Evolutionary conservation across 345 rosid species (phyloP).

Genomic region (Citrus cavaleriei): DNA sequence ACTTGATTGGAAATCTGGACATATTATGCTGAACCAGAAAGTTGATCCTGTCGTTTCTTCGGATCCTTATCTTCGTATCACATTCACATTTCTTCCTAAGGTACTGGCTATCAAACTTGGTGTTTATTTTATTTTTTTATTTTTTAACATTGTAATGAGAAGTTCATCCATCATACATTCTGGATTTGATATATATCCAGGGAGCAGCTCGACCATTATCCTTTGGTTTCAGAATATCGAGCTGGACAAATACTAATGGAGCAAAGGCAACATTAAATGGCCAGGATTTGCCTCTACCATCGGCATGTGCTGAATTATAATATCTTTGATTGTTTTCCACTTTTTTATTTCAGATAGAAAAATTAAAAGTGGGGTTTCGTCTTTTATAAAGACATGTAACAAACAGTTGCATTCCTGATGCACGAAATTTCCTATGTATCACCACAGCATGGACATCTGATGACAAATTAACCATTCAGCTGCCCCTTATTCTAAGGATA

Average conservation of each 20-base stretch:
- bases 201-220: conserved; percentile 40
- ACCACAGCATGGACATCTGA: conserved; percentile 48
- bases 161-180: background rate
- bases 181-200: conserved; percentile 26
- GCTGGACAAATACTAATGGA: conserved; percentile 52
- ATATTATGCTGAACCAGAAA: conserved; percentile 46
- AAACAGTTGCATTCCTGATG: background rate
- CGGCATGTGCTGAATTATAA: conserved; percentile 48
- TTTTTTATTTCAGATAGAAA: background rate
- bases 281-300: conserved; percentile 39
- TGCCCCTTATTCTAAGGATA: conserved; percentile 56
- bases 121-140: background rate
- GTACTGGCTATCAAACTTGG: conserved; percentile 15
- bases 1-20: conserved; percentile 64
- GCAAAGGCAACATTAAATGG: conserved; percentile 46
- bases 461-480: conserved; percentile 57
- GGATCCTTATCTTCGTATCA: conserved; percentile 57
- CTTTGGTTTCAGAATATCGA: conserved; percentile 66
- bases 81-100: conserved; percentile 42
- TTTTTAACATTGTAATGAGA: background rate
- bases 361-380: background rate
- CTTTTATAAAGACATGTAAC: background rate
- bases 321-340: background rate
- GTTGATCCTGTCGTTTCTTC: conserved; percentile 66
- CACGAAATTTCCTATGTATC: conserved; percentile 62